Evolutionary conservation across 2,329 filamentous ascomycete species (phyloP).

Genomic region (Neocucurbitaria cava): DNA sequence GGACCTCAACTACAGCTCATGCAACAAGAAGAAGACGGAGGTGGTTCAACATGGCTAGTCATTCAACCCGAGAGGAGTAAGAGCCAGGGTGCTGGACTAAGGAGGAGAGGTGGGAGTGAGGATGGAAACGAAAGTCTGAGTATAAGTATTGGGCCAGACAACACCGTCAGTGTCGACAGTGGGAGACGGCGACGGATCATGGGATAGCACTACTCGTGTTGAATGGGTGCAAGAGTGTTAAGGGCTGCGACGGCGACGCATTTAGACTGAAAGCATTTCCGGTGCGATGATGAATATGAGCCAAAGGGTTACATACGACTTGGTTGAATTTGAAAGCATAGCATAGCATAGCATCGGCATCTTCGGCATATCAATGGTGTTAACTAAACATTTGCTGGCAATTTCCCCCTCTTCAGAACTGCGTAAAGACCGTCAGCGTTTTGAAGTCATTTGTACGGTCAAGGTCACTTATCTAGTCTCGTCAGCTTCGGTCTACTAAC

Average conservation of each 20-base stretch:
- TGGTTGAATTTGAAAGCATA: constrained; percentile 12
- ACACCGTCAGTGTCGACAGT: constrained; percentile 48
- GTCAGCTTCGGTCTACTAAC: no score
- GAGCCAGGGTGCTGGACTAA: constrained; percentile 31
- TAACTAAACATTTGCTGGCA: no score
- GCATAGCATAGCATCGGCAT: constrained; percentile 7
- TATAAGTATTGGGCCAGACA: constrained; percentile 47
- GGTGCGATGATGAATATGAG: not conserved
- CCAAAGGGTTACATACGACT: not conserved
- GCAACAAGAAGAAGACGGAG: constrained; percentile 44
- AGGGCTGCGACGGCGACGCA: not conserved
- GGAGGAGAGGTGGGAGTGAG: constrained; percentile 31
- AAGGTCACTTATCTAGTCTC: no score
- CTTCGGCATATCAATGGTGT: not conserved
- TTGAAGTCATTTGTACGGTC: no score
- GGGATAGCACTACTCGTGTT: constrained; percentile 16
- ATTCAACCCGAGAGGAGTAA: constrained; percentile 46
- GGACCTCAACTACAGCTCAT: constrained; percentile 43
- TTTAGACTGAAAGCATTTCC: not conserved
- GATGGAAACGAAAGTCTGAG: constrained; percentile 45
- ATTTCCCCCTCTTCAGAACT: no score
- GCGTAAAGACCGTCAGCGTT: no score
- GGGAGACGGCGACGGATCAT: constrained; percentile 41
- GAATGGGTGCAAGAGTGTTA: no score
- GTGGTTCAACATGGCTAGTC: constrained; percentile 47